Conservation (phyloP, 768 basidiomycete genomes). For the Phanerodontia chrysosporium region DNA sequence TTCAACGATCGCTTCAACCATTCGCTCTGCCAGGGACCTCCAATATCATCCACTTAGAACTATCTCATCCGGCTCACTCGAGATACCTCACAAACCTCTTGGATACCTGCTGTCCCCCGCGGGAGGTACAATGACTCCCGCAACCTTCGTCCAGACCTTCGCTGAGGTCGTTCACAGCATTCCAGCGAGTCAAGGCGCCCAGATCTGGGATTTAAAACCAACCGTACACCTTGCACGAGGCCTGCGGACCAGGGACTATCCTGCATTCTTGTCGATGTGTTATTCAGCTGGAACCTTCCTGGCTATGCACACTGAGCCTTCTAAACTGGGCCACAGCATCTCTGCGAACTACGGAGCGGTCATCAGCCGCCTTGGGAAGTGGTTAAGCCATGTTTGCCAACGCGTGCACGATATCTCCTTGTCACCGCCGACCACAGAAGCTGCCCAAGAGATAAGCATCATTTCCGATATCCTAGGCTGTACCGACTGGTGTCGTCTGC, state of each 20-base stretch:
- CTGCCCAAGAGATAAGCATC: not conserved
- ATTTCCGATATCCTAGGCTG: not conserved
- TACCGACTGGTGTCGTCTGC: not conserved
- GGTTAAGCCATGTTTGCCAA: conserved; percentile 3
- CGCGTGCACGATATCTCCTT: not conserved
- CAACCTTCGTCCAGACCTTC: conserved; percentile 32
- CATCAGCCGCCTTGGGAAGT: conserved; percentile 1
- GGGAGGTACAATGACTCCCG: conserved; percentile 17
- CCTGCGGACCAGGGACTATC: conserved; percentile 28
- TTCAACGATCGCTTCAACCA: conserved; percentile 24
- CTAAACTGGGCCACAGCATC: not conserved
- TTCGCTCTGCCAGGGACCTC: conserved; percentile 14
- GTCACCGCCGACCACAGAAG: not conserved
- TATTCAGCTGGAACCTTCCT: conserved; percentile 5
- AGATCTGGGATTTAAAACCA: conserved; percentile 42
- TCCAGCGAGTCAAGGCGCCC: conserved; percentile 6
- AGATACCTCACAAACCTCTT: conserved; percentile 44
- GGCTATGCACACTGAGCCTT: not conserved
- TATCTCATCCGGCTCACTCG: conserved; percentile 42
- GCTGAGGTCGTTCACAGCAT: not conserved
- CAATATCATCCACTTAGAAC: not conserved
- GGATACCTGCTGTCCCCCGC: conserved; percentile 32
- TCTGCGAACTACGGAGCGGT: not conserved
- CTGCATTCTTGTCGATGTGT: conserved; percentile 29
- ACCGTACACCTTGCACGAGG: conserved; percentile 32